These are phyloP conservation scores for Lachnellula willkommii DNA, from an alignment of 2,329 filamentous ascomycete species.

Conservation along the genomic window DNA sequence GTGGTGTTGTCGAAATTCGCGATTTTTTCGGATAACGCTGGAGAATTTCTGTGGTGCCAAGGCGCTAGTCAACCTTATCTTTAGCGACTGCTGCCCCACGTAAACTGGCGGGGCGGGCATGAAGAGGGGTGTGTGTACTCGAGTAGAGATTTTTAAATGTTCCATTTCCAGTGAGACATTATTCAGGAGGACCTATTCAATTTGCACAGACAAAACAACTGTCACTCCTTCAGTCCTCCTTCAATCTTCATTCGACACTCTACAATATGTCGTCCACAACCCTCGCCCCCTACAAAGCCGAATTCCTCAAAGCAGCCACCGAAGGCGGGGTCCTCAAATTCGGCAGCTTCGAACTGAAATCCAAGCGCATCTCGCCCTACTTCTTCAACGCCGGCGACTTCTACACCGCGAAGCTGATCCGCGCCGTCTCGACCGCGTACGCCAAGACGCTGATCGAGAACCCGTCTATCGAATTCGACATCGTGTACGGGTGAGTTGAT, in stretches of 20 bases:
- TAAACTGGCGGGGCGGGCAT: background rate
- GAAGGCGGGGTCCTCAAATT: slow-evolving; percentile 69
- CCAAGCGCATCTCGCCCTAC: slow-evolving; percentile 84
- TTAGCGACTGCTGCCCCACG: slow-evolving; percentile 7
- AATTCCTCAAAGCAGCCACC: slow-evolving; percentile 66
- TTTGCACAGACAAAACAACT: background rate
- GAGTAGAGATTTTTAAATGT: background rate
- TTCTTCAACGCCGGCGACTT: slow-evolving; percentile 97
- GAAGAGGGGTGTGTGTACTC: background rate
- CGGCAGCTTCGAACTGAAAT: slow-evolving; percentile 85
- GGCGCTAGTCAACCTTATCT: slow-evolving; percentile 16
- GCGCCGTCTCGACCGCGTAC: slow-evolving; percentile 75
- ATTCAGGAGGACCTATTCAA: background rate
- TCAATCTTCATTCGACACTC: background rate
- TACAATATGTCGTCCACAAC: slow-evolving; percentile 17
- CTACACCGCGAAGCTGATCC: slow-evolving; percentile 72
- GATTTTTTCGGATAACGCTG: slow-evolving; percentile 8
- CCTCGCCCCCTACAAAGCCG: slow-evolving; percentile 62
- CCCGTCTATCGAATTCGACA: slow-evolving; percentile 59
- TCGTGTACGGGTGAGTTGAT: slow-evolving; percentile 63
- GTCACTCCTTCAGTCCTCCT: background rate
- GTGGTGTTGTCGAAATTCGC: slow-evolving; percentile 2
- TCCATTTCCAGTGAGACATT: background rate
- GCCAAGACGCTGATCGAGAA: slow-evolving; percentile 56
- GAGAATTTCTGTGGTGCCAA: slow-evolving; percentile 7